Conservation (phyloP, 2,329 filamentous ascomycete genomes). For the Xylaria sp. region DNA sequence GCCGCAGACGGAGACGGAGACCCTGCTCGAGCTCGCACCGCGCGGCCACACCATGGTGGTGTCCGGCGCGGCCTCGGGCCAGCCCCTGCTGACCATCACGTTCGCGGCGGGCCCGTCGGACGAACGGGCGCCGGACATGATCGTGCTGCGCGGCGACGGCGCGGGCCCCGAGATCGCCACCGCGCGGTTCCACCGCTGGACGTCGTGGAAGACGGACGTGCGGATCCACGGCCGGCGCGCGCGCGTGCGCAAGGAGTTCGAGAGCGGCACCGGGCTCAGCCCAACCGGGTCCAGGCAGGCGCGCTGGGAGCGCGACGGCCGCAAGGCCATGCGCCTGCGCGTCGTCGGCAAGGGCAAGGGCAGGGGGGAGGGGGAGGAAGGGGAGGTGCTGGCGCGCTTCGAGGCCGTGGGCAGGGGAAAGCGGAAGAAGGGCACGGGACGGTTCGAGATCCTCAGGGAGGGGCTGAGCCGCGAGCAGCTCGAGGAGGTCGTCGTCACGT, state of each 20-base stretch:
- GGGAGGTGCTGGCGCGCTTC: constrained; percentile 14
- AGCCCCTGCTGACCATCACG: constrained; percentile 15
- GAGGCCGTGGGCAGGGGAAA: constrained; percentile 9
- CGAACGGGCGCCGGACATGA: constrained; percentile 11
- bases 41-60: constrained; percentile 18
- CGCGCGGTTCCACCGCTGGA: constrained; percentile 15
- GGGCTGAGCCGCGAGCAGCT: constrained; percentile 5
- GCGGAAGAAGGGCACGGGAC: constrained; percentile 12
- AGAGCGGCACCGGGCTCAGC: constrained; percentile 17
- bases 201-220: constrained; percentile 10
- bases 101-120: constrained; percentile 8
- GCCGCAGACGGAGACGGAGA: background rate
- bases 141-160: constrained; percentile 14
- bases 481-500: constrained; percentile 19
- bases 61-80: background rate
- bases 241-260: constrained; percentile 8
- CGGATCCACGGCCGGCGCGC: constrained; percentile 11
- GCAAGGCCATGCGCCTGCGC: constrained; percentile 17
- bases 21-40: constrained; percentile 10
- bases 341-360: too few species aligned
- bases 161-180: constrained; percentile 11
- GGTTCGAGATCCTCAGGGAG: constrained; percentile 14
- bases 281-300: constrained; percentile 13
- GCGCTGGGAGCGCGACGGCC: constrained; percentile 14
- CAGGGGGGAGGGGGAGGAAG: constrained; percentile 5